Evolutionary conservation across 371 early-diverging fungal genomes (phyloP).

Genomic region (Capillidium rhysosporum): DNA sequence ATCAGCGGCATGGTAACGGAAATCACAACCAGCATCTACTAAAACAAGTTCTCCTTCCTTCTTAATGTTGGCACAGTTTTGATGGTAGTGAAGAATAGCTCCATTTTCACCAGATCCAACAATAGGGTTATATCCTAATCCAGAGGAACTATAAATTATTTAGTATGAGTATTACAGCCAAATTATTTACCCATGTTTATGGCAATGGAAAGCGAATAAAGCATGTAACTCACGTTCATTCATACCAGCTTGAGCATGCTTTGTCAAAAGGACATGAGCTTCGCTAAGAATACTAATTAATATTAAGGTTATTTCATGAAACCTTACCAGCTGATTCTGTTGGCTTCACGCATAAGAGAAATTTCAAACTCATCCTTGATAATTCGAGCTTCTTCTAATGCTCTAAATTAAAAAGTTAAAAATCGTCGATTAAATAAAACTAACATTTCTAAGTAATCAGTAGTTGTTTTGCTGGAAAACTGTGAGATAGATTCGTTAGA

Average conservation of each 20-base stretch:
- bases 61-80: slow-evolving; percentile 18
- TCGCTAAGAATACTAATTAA: slow-evolving; percentile 16
- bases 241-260: slow-evolving; percentile 20
- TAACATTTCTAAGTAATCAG: neutral
- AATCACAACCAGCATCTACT: slow-evolving; percentile 79
- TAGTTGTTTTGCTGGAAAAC: neutral
- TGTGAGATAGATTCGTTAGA: neutral
- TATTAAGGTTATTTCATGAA: slow-evolving; percentile 7
- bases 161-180: too few relatives aligned
- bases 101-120: slow-evolving; percentile 31
- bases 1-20: slow-evolving; percentile 62
- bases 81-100: slow-evolving; percentile 31
- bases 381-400: slow-evolving; percentile 23
- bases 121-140: slow-evolving; percentile 27
- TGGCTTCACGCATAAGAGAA: slow-evolving; percentile 17
- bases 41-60: slow-evolving; percentile 42
- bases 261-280: slow-evolving; percentile 25
- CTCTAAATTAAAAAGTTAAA: slow-evolving; percentile 10
- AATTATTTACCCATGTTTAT: slow-evolving; percentile 18
- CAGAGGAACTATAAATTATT: neutral
- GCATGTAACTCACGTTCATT: slow-evolving; percentile 30
- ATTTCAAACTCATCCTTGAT: slow-evolving; percentile 30
- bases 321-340: slow-evolving; percentile 10
- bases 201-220: slow-evolving; percentile 28
- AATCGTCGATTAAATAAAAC: neutral